These are phyloP conservation scores for Amanita pseudoporphyria DNA, from an alignment of 768 basidiomycete genomes.

Conservation along the genomic window DNA sequence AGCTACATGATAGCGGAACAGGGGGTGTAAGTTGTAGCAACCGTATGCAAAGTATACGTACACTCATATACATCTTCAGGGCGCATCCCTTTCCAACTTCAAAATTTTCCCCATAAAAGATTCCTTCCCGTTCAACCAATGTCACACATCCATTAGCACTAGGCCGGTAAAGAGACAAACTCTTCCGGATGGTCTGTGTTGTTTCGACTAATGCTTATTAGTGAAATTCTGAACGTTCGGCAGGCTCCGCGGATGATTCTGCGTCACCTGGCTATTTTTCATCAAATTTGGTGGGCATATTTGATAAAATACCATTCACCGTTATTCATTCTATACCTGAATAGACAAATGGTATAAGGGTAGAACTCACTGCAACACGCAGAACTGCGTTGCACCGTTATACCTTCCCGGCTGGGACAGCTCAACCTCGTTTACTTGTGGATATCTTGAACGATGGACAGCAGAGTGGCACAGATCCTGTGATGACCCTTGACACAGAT, in stretches of 20 bases:
- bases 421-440: constrained; percentile 41
- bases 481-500: constrained; percentile 36
- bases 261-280: constrained; percentile 62
- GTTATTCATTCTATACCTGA: background rate
- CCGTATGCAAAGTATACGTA: background rate
- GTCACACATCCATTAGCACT: constrained; percentile 33
- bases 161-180: constrained; percentile 39
- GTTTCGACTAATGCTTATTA: background rate
- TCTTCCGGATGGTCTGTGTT: constrained; percentile 32
- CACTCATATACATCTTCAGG: constrained; percentile 19
- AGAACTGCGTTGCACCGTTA: constrained; percentile 52
- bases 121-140: constrained; percentile 44
- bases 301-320: background rate
- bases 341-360: constrained; percentile 46
- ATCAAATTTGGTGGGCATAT: constrained; percentile 37
- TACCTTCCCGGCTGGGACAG: constrained; percentile 40
- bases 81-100: constrained; percentile 49
- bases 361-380: constrained; percentile 51
- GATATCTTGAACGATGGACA: constrained; percentile 59
- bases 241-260: constrained; percentile 49
- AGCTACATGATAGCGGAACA: constrained; percentile 54
- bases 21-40: constrained; percentile 34
- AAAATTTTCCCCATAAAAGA: constrained; percentile 46
- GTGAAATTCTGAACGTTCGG: background rate
- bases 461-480: constrained; percentile 37